Base-by-base conservation (phyloP, 2,329 filamentous ascomycete genomes). In the Cercospora sp. region DNA sequence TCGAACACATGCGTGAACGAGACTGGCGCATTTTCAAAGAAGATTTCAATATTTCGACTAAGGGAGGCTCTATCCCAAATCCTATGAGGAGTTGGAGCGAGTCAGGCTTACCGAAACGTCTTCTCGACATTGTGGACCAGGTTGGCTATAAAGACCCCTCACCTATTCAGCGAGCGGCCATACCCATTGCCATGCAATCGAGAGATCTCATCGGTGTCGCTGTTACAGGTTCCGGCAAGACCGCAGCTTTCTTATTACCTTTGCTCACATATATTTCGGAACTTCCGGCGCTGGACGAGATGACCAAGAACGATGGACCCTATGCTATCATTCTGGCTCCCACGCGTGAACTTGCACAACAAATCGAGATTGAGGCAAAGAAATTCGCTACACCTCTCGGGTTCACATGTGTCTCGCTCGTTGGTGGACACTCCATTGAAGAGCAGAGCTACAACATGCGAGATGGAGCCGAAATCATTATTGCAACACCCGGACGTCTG, bases 21-120 rank as follows among this genome's bases (percentile, higher is more conserved):
- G 95, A 99, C 80, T 99, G 95, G 95, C 92, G 95, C 78, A 98
- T 99, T 75, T 97, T 99, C 88, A 99, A 98, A 82, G 95, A 98
- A 80, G 94, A 99, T 80, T 98, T 97, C 82, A 96, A 95, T 74
- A 99, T 99, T 78, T 86, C 90, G 48, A 97, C 93, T 8, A 98
- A 97, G 80, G 95, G 95, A 67, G 94, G 94, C 53, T 86, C 87
- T 28, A 93, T 98, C 65, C 95, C 95, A 0, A 94, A 98, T 75
- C 95, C 95, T 0, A 98, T 99, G 94, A 93, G 95, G 60, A 93
- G 86, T 73, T 99, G 95, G 95, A 78, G 87, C 58, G 95, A 99
- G 80, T 97, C 94, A 3, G 86, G 85, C 5, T 84, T 99, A 45
- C 94, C 95, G 3, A 85, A 87, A 68, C 86, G 88, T 1, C 81